Conservation (phyloP, 2,329 filamentous ascomycete species). For the Fusarium sp. region DNA sequence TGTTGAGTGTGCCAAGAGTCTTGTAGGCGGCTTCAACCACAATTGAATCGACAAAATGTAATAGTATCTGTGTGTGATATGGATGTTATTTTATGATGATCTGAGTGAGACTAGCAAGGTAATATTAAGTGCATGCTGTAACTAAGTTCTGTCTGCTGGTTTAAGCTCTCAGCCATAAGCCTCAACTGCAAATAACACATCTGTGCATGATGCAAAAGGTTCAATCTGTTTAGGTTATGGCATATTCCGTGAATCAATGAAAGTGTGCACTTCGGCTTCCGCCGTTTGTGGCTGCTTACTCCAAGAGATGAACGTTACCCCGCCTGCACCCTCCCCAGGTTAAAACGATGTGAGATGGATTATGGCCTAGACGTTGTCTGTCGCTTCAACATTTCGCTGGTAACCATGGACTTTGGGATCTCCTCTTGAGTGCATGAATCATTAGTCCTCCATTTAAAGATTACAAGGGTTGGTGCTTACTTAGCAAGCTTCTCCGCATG, state of each 20-base stretch:
- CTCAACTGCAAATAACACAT: no score
- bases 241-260: not conserved
- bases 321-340: no score
- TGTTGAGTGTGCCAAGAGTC: not conserved
- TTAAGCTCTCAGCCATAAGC: no score
- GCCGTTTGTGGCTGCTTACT: not conserved
- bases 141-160: no score
- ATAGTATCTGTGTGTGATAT: fast-evolving
- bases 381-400: not conserved
- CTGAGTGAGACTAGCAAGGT: fast-evolving
- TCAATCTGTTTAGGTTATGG: not conserved
- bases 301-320: not conserved
- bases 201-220: fast-evolving
- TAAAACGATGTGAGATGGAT: not conserved
- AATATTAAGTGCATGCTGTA: no score
- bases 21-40: not conserved
- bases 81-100: fast-evolving
- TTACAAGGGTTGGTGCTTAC: not conserved
- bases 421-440: not conserved
- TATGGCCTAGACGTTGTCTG: not conserved
- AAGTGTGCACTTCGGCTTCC: not conserved
- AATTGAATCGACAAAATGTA: not conserved
- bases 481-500: not conserved
- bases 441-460: not conserved
- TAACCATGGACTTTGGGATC: not conserved